Base-by-base conservation (phyloP, 2,329 filamentous ascomycete species). In the Sclerotinia subarctica region DNA sequence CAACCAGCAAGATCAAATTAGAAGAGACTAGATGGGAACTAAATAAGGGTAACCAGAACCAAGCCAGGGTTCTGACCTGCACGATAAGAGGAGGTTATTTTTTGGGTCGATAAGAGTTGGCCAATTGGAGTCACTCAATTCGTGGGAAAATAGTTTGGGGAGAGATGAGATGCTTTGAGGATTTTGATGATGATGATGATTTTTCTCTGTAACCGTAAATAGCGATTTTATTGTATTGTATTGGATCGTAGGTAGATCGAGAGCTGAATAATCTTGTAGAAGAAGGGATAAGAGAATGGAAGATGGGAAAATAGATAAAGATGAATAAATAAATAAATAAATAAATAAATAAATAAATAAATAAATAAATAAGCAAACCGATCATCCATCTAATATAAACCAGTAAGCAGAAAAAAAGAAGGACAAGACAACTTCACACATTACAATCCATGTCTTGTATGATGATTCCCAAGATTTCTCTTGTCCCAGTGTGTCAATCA, bases 51-150 rank as follows among this genome's bases (percentile, higher is more conserved):
- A 42, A 42, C 38, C 38, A 38, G 35, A 38, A 32, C 32, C 35
- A 0, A 42, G 38, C 5, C 54, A 42, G 54, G 54, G 15, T 5
- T 35, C 2, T 19, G 11, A 60, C 44, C 13, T 29, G 44, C 17
- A 29, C 52, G 64, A 66, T 66, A 66, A 66, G 64, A 21, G 38
- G 26, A 3, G 19, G 10, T 15, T 8, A 10, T 15, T 17, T n/a
- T 35, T 35, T 35, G 8, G 35, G 1, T 60, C 58, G 64, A 66
- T 66, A 59, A 49, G 42, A 21, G 21, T 47, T 51, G 24, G 21
- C 64, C 64, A 66, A 66, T 66, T 26, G 54, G 42, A 49, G 51
- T 35, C 24, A 26, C 29, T 59, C 42, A 26, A 11, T 56, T 65
- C 17, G 49, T 42, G 63, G 52, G 44, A 49, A 19, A 21, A 42